Evolutionary conservation across 83 land plant species (phyloP), one percentile per base, ranked within the genome.

Genomic region (Larix sibirica): DNA sequence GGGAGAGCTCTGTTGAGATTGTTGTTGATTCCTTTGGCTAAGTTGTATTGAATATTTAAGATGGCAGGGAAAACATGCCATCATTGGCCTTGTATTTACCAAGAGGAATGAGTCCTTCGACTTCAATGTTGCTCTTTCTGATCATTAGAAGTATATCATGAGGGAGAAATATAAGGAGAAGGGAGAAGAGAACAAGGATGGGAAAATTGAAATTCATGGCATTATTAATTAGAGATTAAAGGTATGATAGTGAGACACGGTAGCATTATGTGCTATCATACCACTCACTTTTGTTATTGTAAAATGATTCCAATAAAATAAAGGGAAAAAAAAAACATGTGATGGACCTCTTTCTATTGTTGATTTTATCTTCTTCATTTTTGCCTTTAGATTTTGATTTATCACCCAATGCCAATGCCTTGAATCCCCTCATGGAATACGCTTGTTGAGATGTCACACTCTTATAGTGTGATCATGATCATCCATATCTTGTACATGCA

Each of bases 21-120:
- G 99, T 88, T 61, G 89, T 89, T 16, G 99, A 97, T 79, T 97
- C 99, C 13, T 97, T 98, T 5, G 90, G 99, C 28, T 97, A 97
- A 83, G 96, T 97, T 81, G 99, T 97, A 77, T 88, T 97, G 26
- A 88, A 86, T 85, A 91, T 97, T 81, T 98, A 97, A 89, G 99
- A 97, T 78, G 99, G 99, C 23, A 76, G 63, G 20, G 99, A 98
- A 33, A 33, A 33, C 36, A 33, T 33, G 36, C 36, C 36, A 1
- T 33, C 3, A 33, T 33, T 33, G 3, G 3, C 36, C 36, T 33
- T 33, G 3, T 1, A 33, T 33, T 33, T 33, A 33, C 36, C 36
- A 2, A 33, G 36, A 33, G 36, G 36, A 33, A 33, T 33, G 36
- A 33, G 3, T 1, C 36, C 36, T 33, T 33, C 3, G 36, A 33